Evolutionary conservation across 2,329 filamentous ascomycete species (phyloP).

Genomic region (Aschersonia sp.): DNA sequence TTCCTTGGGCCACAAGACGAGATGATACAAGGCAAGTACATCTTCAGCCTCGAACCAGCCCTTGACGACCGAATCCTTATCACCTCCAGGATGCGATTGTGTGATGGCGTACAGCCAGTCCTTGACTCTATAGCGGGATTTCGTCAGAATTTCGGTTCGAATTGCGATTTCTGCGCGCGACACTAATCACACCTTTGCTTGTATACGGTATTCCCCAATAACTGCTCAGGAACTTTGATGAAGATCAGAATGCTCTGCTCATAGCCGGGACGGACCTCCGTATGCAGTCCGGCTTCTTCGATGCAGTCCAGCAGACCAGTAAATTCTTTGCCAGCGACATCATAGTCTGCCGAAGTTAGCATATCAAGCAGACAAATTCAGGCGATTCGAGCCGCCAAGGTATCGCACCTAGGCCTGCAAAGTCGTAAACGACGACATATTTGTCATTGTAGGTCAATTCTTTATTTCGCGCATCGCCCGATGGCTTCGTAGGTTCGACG

Average conservation of each 20-base stretch:
- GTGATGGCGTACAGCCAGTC: slow-evolving; percentile 64
- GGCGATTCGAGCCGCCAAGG: neutral
- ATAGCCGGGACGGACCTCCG: slow-evolving; percentile 57
- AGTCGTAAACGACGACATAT: slow-evolving; percentile 25
- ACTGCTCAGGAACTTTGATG: slow-evolving; percentile 45
- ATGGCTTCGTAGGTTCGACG: neutral
- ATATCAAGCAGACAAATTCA: neutral
- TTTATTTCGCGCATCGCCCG: neutral
- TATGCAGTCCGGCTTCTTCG: slow-evolving; percentile 48
- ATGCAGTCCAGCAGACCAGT: slow-evolving; percentile 41
- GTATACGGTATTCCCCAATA: slow-evolving; percentile 51
- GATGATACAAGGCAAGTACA: slow-evolving; percentile 54
- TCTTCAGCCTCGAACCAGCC: slow-evolving; percentile 46
- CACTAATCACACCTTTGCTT: slow-evolving; percentile 39
- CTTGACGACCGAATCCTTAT: slow-evolving; percentile 37
- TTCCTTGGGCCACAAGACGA: slow-evolving; percentile 42
- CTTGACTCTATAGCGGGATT: slow-evolving; percentile 32
- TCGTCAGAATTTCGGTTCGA: neutral
- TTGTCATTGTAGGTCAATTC: slow-evolving; percentile 7
- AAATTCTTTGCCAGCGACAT: slow-evolving; percentile 19
- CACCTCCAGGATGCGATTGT: slow-evolving; percentile 43
- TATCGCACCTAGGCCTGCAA: slow-evolving; percentile 15
- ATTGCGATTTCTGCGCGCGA: neutral
- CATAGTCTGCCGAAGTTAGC: slow-evolving; percentile 12
- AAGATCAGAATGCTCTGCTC: slow-evolving; percentile 55